Evolutionary conservation across 495 filamentous ascomycete species (phyloP).

Genomic region (Thermothielavioides terrestris): DNA sequence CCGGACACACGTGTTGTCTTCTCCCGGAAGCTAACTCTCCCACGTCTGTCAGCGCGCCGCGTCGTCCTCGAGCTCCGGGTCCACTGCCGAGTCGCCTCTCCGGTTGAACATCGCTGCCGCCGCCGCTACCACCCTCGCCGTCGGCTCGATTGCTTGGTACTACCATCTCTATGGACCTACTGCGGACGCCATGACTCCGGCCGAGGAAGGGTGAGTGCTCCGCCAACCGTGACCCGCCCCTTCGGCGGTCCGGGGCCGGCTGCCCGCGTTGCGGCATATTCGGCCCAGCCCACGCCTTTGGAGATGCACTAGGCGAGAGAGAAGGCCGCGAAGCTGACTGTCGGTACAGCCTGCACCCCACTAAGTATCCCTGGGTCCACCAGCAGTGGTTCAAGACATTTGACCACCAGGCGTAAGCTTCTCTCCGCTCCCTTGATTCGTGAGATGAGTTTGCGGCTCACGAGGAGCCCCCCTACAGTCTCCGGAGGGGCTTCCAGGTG

Average conservation of each 20-base stretch:
- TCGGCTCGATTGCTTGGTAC: slow-evolving; percentile 89
- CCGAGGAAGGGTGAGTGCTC: slow-evolving; percentile 88
- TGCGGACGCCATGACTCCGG: slow-evolving; percentile 79
- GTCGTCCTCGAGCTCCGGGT: slow-evolving; percentile 50
- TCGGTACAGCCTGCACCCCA: slow-evolving; percentile 69
- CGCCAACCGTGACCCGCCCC: not conserved
- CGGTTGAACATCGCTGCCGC: slow-evolving; percentile 70
- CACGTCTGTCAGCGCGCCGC: slow-evolving; percentile 46
- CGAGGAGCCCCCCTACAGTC: slow-evolving; percentile 42
- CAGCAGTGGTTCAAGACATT: slow-evolving; percentile 84
- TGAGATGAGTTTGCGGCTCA: not conserved
- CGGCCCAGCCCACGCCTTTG: slow-evolving; percentile 7
- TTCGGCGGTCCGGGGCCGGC: slow-evolving; percentile 16
- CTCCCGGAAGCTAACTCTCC: slow-evolving; percentile 14
- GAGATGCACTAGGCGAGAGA: not conserved
- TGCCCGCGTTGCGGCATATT: slow-evolving; percentile 29
- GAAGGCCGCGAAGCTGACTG: slow-evolving; percentile 19
- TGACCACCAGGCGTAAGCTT: slow-evolving; percentile 84
- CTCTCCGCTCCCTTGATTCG: not conserved
- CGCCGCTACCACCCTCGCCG: slow-evolving; percentile 73
- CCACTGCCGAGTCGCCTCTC: slow-evolving; percentile 50
- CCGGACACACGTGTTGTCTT: not conserved
- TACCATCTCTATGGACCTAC: slow-evolving; percentile 88
- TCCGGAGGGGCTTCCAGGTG: slow-evolving; percentile 99
- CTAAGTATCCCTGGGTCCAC: slow-evolving; percentile 95